Conservation (phyloP, 2,329 filamentous ascomycete genomes). For the Cladosporium sp. region DNA sequence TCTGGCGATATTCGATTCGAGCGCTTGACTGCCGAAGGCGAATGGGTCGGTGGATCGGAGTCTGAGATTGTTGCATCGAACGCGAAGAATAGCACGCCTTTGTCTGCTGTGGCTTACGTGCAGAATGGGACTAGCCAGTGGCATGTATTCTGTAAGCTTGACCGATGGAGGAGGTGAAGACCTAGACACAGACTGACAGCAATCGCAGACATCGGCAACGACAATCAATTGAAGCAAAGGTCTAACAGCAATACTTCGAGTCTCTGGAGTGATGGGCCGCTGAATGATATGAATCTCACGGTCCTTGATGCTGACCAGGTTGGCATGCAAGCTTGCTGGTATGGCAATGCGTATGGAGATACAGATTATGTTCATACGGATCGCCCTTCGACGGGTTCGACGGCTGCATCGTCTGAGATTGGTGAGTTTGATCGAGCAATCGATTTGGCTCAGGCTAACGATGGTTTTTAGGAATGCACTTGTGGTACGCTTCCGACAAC, state of each 20-base stretch:
- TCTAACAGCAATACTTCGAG: conserved; percentile 40
- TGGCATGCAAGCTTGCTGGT: conserved; percentile 43
- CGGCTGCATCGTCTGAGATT: neutral
- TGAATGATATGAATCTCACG: conserved; percentile 34
- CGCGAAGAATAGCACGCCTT: conserved; percentile 45
- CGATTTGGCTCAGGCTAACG: neutral
- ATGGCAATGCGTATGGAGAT: conserved; percentile 39
- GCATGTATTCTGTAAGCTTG: conserved; percentile 37
- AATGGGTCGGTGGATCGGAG: conserved; percentile 42
- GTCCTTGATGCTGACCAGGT: conserved; percentile 36
- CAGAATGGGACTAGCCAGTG: conserved; percentile 35
- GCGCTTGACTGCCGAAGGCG: conserved; percentile 38
- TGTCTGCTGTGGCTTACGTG: conserved; percentile 47
- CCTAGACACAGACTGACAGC: conserved; percentile 4
- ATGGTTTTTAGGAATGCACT: conserved; percentile 42
- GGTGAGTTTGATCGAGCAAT: neutral
- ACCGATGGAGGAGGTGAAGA: neutral
- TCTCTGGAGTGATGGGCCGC: conserved; percentile 42
- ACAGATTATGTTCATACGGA: conserved; percentile 43
- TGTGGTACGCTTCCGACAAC: conserved; percentile 46
- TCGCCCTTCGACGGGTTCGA: conserved; percentile 23
- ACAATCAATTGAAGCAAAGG: conserved; percentile 42
- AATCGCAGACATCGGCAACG: conserved; percentile 40
- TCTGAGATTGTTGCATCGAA: conserved; percentile 43
- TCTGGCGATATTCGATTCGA: conserved; percentile 45